These are phyloP conservation scores for Umbilicus rupestris DNA, from an alignment of 164 flowering plant genomes.

Conservation along the genomic window DNA sequence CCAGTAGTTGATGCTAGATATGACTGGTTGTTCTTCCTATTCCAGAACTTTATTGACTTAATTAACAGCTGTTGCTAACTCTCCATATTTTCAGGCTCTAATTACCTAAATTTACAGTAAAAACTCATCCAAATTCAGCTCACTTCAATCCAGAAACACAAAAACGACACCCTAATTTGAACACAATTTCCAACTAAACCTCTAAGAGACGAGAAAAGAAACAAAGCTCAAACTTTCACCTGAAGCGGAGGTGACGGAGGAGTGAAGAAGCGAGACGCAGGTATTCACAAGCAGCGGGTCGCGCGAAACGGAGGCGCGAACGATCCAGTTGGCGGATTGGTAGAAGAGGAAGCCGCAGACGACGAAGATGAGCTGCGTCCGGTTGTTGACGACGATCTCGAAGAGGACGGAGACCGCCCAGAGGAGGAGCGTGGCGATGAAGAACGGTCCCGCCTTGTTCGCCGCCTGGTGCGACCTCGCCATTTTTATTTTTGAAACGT, in stretches of 20 bases:
- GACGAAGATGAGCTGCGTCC: slow-evolving; percentile 44
- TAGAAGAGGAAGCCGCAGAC: slow-evolving; percentile 53
- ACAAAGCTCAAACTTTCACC: slow-evolving; percentile 19
- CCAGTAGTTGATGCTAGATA: too few relatives aligned
- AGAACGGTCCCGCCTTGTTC: slow-evolving; percentile 46
- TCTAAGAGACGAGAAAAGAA: neutral
- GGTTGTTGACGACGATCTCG: slow-evolving; percentile 53
- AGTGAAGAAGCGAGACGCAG: slow-evolving; percentile 76
- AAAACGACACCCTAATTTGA: neutral
- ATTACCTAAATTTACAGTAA: too few relatives aligned
- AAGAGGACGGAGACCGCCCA: slow-evolving; percentile 73
- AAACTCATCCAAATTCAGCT: too few relatives aligned
- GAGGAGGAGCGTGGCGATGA: slow-evolving; percentile 64
- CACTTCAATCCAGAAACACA: too few relatives aligned
- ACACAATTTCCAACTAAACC: neutral
- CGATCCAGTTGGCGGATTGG: slow-evolving; percentile 66
- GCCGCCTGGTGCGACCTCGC: slow-evolving; percentile 13
- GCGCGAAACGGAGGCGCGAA: slow-evolving; percentile 39
- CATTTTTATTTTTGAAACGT: neutral
- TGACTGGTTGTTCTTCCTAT: too few relatives aligned
- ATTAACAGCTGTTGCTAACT: too few relatives aligned
- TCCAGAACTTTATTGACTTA: too few relatives aligned
- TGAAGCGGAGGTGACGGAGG: slow-evolving; percentile 59
- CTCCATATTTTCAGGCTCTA: too few relatives aligned
- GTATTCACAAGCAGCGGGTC: slow-evolving; percentile 89